Conservation (phyloP, 768 basidiomycete genomes). For the Cystobasidium tubakii region DNA sequence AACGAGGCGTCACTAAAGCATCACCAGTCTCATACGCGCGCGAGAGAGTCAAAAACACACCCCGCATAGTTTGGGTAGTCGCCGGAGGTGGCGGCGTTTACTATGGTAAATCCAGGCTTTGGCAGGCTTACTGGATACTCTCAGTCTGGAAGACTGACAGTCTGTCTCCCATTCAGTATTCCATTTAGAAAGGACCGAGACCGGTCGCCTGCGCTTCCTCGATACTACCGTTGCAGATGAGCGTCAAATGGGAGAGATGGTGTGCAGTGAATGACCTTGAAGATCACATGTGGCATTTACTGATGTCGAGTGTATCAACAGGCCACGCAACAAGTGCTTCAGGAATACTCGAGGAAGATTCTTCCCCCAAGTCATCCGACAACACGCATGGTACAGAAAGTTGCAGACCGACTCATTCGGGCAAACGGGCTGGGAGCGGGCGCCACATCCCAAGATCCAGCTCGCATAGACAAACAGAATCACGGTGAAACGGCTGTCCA, state of each 20-base stretch:
- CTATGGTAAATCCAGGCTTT: slow-evolving; percentile 23
- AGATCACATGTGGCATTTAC: too few species aligned
- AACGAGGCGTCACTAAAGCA: background rate
- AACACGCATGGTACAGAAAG: slow-evolving; percentile 62
- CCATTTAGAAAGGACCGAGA: slow-evolving; percentile 51
- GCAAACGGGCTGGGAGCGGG: slow-evolving; percentile 61
- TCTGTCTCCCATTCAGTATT: background rate
- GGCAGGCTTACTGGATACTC: too few species aligned
- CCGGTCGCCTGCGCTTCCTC: slow-evolving; percentile 84
- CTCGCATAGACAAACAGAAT: background rate
- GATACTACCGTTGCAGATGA: slow-evolving; percentile 62
- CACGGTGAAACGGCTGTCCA: background rate
- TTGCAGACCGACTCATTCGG: slow-evolving; percentile 65
- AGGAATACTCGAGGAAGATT: slow-evolving; percentile 56
- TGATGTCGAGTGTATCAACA: slow-evolving; percentile 38
- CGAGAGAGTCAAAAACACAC: slow-evolving; percentile 5
- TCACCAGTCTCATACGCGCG: background rate
- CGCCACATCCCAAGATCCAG: slow-evolving; percentile 48
- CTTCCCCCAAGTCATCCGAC: slow-evolving; percentile 65
- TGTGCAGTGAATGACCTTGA: too few species aligned
- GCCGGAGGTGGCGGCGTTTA: slow-evolving; percentile 38
- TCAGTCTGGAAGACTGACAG: background rate
- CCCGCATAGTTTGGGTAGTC: slow-evolving; percentile 36
- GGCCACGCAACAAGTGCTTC: slow-evolving; percentile 52
- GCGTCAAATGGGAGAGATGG: slow-evolving; percentile 52